These are phyloP conservation scores for Pseudotsuga menziesii DNA, from an alignment of 75 land plant species.

Conservation along the genomic window DNA sequence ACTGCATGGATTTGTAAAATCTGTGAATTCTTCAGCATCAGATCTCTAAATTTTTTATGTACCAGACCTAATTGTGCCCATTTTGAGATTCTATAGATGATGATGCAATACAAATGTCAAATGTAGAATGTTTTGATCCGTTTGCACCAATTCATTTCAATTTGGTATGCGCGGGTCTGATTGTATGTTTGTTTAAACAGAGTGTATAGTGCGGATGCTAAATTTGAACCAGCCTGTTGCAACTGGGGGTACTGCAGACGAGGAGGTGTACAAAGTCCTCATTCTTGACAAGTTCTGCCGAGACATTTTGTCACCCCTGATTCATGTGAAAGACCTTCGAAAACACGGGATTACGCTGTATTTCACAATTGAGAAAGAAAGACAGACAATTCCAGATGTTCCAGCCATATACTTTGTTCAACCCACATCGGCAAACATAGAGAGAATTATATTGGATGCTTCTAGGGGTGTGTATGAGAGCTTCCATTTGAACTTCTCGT, in stretches of 20 bases:
- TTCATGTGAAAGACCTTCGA: constrained; percentile 85
- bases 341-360: constrained; percentile 92
- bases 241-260: constrained; percentile 37
- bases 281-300: constrained; percentile 81
- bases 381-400: constrained; percentile 81
- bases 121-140: too few relatives aligned
- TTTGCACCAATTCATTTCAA: too few relatives aligned
- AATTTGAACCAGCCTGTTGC: constrained; percentile 68
- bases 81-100: neutral
- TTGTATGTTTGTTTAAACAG: constrained; percentile 25
- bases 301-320: constrained; percentile 80
- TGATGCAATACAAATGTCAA: too few relatives aligned
- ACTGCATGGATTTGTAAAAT: neutral
- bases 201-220: constrained; percentile 78
- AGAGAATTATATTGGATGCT: constrained; percentile 64
- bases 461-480: constrained; percentile 59
- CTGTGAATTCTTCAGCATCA: neutral
- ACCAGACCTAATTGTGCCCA: neutral
- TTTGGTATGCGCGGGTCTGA: too few relatives aligned
- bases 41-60: neutral
- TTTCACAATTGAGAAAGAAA: constrained; percentile 77
- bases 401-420: constrained; percentile 96
- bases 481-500: constrained; percentile 85
- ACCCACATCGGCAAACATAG: constrained; percentile 52
- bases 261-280: constrained; percentile 89